Conservation (phyloP, 495 filamentous ascomycete genomes). For the Daldinia loculata region DNA sequence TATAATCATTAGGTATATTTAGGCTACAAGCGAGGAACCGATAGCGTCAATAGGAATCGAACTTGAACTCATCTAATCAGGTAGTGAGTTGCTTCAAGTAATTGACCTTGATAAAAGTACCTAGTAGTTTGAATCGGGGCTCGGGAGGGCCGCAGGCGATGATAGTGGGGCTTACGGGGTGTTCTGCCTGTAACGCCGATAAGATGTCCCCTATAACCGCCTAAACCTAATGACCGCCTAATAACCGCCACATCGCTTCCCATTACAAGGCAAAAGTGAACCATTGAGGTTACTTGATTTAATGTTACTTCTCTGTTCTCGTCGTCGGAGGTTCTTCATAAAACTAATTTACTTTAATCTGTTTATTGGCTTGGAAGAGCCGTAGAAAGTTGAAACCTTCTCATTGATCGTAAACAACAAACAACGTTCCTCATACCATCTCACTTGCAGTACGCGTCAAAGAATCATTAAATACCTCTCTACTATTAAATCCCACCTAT, state of each 20-base stretch:
- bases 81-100: not conserved
- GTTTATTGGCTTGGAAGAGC: not conserved
- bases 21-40: not conserved
- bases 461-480: not conserved
- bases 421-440: not conserved
- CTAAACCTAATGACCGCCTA: not conserved
- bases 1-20: not conserved
- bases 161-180: conserved; percentile 18
- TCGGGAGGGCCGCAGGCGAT: not conserved
- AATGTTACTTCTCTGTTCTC: not conserved
- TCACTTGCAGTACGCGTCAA: not conserved
- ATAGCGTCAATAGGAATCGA: not conserved
- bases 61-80: not conserved
- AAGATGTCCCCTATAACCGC: not conserved
- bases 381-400: not conserved
- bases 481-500: not conserved
- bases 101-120: too few species aligned
- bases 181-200: conserved; percentile 9
- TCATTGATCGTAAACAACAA: not conserved
- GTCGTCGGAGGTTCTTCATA: not conserved
- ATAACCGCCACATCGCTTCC: conserved; percentile 1
- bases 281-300: not conserved
- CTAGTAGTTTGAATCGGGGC: too few species aligned
- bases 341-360: not conserved
- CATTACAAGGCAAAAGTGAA: not conserved